phyloP scores from a whole-genome alignment of 2,329 filamentous ascomycete species.

The Aspergillus sp. region DNA sequence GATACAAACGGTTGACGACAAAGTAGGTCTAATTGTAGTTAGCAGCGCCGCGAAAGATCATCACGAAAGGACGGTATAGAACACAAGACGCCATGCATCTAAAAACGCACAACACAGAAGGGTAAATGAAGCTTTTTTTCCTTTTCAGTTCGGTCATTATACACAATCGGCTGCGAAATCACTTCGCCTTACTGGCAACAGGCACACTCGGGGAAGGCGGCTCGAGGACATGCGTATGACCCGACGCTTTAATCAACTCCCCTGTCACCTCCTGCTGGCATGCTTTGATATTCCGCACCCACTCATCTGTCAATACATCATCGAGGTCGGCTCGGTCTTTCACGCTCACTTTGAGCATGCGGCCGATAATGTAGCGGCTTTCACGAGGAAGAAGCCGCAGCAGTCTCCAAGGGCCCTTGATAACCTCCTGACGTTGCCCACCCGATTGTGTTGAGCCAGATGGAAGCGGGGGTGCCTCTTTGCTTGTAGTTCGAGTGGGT shows the following conservation, averaged over 20 bases:
- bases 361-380: slow-evolving; percentile 81
- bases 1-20: slow-evolving; percentile 9
- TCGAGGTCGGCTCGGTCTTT: slow-evolving; percentile 78
- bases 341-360: slow-evolving; percentile 89
- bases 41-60: slow-evolving; percentile 11
- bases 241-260: slow-evolving; percentile 67
- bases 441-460: slow-evolving; percentile 24
- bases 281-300: slow-evolving; percentile 82
- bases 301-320: slow-evolving; percentile 83
- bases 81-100: slow-evolving; percentile 9
- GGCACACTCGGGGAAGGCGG: slow-evolving; percentile 50
- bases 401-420: slow-evolving; percentile 90
- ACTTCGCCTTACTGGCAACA: slow-evolving; percentile 39
- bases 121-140: neutral
- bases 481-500: slow-evolving; percentile 38
- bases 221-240: slow-evolving; percentile 83
- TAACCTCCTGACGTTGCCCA: slow-evolving; percentile 63
- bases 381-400: slow-evolving; percentile 84
- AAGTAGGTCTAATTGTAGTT: slow-evolving; percentile 3
- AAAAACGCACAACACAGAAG: neutral
- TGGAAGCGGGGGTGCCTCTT: slow-evolving; percentile 39
- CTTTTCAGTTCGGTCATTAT: slow-evolving; percentile 9
- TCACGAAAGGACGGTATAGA: slow-evolving; percentile 10
- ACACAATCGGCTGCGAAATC: slow-evolving; percentile 16
- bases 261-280: slow-evolving; percentile 78